Conservation (phyloP, 176 grass and related monocot species). For the Eragrostis curvula region DNA sequence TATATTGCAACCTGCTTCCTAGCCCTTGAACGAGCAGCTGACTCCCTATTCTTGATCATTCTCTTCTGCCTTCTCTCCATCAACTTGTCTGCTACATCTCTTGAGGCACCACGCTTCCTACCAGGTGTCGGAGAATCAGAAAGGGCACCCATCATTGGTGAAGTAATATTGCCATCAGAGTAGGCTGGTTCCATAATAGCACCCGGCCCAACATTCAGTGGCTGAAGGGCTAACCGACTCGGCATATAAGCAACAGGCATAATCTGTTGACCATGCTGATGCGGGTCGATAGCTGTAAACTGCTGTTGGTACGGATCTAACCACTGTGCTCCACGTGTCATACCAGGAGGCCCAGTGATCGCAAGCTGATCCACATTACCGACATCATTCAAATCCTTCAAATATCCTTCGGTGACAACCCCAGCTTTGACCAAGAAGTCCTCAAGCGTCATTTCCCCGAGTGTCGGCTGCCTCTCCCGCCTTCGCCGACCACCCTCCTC, state of each 20-base stretch:
- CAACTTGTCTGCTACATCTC: conserved; percentile 63
- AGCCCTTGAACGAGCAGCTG: conserved; percentile 96
- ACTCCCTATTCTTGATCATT: conserved; percentile 99
- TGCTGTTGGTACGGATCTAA: conserved; percentile 57
- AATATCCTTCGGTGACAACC: conserved; percentile 59
- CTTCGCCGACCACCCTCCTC: not conserved
- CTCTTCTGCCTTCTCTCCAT: conserved; percentile 96
- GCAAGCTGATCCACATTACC: conserved; percentile 33
- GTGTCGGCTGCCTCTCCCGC: conserved; percentile 57
- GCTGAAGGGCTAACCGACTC: conserved; percentile 41
- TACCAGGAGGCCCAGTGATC: not conserved
- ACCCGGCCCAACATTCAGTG: conserved; percentile 46
- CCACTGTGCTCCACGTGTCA: conserved; percentile 43
- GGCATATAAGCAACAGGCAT: conserved; percentile 45
- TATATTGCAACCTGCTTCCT: conserved; percentile 85
- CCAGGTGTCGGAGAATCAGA: conserved; percentile 60
- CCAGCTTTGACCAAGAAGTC: conserved; percentile 92
- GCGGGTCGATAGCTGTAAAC: conserved; percentile 33
- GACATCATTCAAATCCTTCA: conserved; percentile 44
- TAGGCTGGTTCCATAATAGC: conserved; percentile 49
- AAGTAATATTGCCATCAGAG: conserved; percentile 49
- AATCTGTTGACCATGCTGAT: conserved; percentile 41
- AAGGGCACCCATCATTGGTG: conserved; percentile 54
- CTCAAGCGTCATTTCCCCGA: conserved; percentile 96
- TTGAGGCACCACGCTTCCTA: conserved; percentile 60